phyloP scores from a whole-genome alignment of 1,284 basidiomycete species.

The Sporisorium scitamineum region DNA sequence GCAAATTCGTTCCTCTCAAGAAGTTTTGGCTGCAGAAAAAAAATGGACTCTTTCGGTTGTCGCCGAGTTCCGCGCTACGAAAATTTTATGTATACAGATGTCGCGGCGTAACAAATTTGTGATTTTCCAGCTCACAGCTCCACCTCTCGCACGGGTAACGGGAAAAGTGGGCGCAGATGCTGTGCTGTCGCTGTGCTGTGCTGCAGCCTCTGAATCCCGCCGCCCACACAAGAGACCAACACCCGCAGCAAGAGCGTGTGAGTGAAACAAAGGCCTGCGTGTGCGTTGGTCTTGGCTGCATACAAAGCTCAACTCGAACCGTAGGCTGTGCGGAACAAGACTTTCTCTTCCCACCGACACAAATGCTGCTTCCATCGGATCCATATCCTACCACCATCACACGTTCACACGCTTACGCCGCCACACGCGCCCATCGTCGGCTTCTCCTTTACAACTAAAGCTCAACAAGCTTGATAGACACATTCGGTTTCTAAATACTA shows the following conservation, averaged over 20 bases:
- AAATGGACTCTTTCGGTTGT: slow-evolving; percentile 26
- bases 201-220: slow-evolving; percentile 19
- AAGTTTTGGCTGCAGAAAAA: slow-evolving; percentile 12
- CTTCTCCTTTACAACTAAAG: neutral
- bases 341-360: neutral
- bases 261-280: slow-evolving; percentile 1
- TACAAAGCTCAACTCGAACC: slow-evolving; percentile 17
- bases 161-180: neutral
- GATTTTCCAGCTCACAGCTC: neutral
- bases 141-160: slow-evolving; percentile 5
- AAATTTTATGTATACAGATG: neutral
- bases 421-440: too few relatives aligned
- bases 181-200: neutral
- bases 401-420: neutral
- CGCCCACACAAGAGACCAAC: slow-evolving; percentile 18
- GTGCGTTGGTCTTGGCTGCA: slow-evolving; percentile 14
- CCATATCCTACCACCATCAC: neutral
- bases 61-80: slow-evolving; percentile 24
- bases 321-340: slow-evolving; percentile 10
- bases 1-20: neutral
- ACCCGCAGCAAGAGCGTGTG: slow-evolving; percentile 14
- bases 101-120: neutral
- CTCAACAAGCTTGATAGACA: neutral
- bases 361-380: neutral
- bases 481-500: too few relatives aligned